A percentile compares a stretch with the other conserved stretches of the same genome.
Evolutionary conservation across 371 early-diverging fungal species (phyloP).

Genomic region (Actinomucor elegans): DNA sequence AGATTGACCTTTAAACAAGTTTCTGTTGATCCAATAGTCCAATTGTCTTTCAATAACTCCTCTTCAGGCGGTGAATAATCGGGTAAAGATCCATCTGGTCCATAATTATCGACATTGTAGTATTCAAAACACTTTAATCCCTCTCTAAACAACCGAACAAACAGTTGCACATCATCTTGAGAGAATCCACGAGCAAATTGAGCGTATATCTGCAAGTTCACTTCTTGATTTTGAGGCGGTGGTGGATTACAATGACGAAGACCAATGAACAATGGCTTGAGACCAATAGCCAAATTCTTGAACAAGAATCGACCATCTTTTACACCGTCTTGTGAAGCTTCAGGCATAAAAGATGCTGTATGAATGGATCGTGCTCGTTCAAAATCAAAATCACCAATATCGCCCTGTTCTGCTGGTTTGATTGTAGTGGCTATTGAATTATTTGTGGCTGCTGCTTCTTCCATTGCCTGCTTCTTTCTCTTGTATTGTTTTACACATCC

Average conservation of each 20-base stretch:
- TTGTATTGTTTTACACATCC: conserved; percentile 53
- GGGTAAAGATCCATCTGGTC: conserved; percentile 49
- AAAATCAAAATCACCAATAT: conserved; percentile 63
- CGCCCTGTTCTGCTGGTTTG: conserved; percentile 21
- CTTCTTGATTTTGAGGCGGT: conserved; percentile 41
- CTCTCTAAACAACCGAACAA: conserved; percentile 76
- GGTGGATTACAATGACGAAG: conserved; percentile 75
- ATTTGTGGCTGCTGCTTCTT: neutral
- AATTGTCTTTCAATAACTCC: conserved; percentile 24
- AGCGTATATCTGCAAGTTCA: conserved; percentile 31
- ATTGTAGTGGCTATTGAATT: conserved; percentile 5
- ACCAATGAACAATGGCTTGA: conserved; percentile 80
- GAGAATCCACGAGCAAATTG: conserved; percentile 66
- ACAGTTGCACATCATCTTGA: conserved; percentile 70
- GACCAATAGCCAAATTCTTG: conserved; percentile 81
- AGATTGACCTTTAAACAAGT: conserved; percentile 46
- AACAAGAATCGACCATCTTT: conserved; percentile 82
- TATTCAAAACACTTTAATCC: conserved; percentile 89
- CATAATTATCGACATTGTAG: conserved; percentile 74
- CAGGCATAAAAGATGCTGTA: conserved; percentile 62
- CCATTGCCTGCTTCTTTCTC: conserved; percentile 33
- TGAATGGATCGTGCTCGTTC: conserved; percentile 80
- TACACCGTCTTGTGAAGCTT: conserved; percentile 68
- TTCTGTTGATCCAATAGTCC: conserved; percentile 33
- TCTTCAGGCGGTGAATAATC: conserved; percentile 19